These are phyloP conservation scores for Lepraria neglecta DNA, from an alignment of 495 filamentous ascomycete species.

Conservation along the genomic window DNA sequence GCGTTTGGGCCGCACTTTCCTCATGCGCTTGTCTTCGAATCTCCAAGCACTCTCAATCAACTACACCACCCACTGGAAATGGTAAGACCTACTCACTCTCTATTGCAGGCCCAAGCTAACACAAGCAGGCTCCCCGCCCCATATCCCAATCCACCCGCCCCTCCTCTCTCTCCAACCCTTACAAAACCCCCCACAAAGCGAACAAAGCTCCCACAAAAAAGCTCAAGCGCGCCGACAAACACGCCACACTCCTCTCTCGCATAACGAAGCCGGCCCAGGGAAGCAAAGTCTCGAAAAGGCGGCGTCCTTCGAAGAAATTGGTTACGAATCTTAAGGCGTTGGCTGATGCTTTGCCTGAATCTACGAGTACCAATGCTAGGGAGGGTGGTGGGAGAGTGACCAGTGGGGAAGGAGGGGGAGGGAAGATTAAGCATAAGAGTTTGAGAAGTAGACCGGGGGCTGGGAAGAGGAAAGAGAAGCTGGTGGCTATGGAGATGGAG, in stretches of 20 bases:
- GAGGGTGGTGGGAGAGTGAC: conserved; percentile 10
- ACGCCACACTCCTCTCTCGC: conserved; percentile 64
- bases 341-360: conserved; percentile 66
- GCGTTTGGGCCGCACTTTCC: neutral
- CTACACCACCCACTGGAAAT: neutral
- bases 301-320: conserved; percentile 69
- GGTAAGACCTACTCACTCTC: neutral
- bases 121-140: neutral
- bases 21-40: neutral
- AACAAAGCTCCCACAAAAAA: conserved; percentile 20
- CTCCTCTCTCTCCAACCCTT: neutral
- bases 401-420: conserved; percentile 31
- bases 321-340: conserved; percentile 69
- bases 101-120: neutral
- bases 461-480: conserved; percentile 70
- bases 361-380: conserved; percentile 25
- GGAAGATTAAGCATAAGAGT: conserved; percentile 59
- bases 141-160: neutral
- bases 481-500: conserved; percentile 72
- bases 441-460: conserved; percentile 69
- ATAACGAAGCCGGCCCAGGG: conserved; percentile 55
- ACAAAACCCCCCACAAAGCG: conserved; percentile 2
- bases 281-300: conserved; percentile 29
- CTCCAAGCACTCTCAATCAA: neutral
- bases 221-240: conserved; percentile 64